A percentile compares a stretch with the other conserved stretches of the same genome.
Evolutionary conservation across 2,329 filamentous ascomycete species (phyloP).

Genomic region (Hymenoscyphus fraxineus): DNA sequence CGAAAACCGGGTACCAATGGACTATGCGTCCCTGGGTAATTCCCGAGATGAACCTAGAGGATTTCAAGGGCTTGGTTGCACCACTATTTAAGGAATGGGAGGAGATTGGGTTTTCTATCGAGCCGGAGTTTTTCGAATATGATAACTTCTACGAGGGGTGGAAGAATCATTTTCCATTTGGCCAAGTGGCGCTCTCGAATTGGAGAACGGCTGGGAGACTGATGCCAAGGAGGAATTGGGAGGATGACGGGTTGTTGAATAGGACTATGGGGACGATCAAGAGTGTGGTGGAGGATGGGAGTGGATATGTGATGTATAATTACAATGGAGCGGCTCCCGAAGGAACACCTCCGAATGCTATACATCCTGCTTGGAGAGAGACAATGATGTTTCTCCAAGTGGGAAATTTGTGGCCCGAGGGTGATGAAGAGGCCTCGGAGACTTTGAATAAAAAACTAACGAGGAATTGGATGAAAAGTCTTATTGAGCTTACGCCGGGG

Average conservation of each 20-base stretch:
- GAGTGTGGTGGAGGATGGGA: background rate
- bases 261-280: background rate
- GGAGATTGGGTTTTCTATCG: background rate
- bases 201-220: slow-evolving; percentile 2
- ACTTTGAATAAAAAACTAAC: slow-evolving; percentile 32
- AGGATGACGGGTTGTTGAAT: background rate
- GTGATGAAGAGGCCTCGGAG: slow-evolving; percentile 24
- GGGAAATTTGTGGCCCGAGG: slow-evolving; percentile 15
- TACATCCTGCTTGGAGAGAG: slow-evolving; percentile 19
- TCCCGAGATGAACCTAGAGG: background rate
- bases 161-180: slow-evolving; percentile 2
- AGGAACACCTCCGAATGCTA: slow-evolving; percentile 10
- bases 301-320: slow-evolving; percentile 2
- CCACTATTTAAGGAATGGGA: slow-evolving; percentile 2
- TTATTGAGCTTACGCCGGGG: slow-evolving; percentile 38
- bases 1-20: background rate
- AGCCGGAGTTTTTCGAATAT: slow-evolving; percentile 1
- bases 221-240: slow-evolving; percentile 4
- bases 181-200: background rate
- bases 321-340: slow-evolving; percentile 6
- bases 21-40: slow-evolving; percentile 3
- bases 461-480: slow-evolving; percentile 27
- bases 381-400: slow-evolving; percentile 8
- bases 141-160: slow-evolving; percentile 6
- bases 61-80: slow-evolving; percentile 3